A percentile compares a stretch with the other conserved stretches of the same genome.
Conservation (phyloP, 225 moss, liverwort and hornwort genomes). For the Polytrichum commune region DNA sequence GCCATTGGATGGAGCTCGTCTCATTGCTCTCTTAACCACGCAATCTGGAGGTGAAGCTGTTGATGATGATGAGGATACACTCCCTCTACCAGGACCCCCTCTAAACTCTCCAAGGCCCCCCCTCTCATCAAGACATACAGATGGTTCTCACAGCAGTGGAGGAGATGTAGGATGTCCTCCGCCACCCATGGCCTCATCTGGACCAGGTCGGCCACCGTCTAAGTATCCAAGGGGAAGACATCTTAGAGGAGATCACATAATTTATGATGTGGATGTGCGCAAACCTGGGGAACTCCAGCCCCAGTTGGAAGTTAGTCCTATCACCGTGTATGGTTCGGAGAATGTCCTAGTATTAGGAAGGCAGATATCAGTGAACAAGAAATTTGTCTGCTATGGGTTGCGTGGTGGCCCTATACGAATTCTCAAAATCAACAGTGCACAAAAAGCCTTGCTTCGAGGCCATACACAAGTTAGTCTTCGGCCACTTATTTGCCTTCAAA, state of each 20-base stretch:
- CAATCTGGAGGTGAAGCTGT: conserved; percentile 69
- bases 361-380: conserved; percentile 84
- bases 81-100: conserved; percentile 41
- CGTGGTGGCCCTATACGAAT: conserved; percentile 81
- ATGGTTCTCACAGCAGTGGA: conserved; percentile 24
- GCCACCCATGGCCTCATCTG: conserved; percentile 34
- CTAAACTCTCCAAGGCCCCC: conserved; percentile 62
- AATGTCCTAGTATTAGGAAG: conserved; percentile 66
- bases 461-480: conserved; percentile 66
- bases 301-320: conserved; percentile 67
- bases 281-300: conserved; percentile 67
- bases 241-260: conserved; percentile 60
- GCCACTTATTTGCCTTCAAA: not conserved
- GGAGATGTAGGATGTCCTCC: conserved; percentile 58
- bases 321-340: conserved; percentile 80
- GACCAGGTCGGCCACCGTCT: conserved; percentile 26
- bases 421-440: conserved; percentile 78
- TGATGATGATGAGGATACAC: conserved; percentile 63
- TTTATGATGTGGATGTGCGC: conserved; percentile 79
- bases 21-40: conserved; percentile 80
- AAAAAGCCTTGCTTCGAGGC: conserved; percentile 78
- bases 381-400: conserved; percentile 85
- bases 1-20: conserved; percentile 86
- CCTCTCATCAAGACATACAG: conserved; percentile 29
- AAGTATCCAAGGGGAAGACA: conserved; percentile 61